Percentiles rank a stretch among this genome's conserved stretches.
Evolutionary conservation across 305 asterid genomes (phyloP).

Genomic region (Petunia hybrid): DNA sequence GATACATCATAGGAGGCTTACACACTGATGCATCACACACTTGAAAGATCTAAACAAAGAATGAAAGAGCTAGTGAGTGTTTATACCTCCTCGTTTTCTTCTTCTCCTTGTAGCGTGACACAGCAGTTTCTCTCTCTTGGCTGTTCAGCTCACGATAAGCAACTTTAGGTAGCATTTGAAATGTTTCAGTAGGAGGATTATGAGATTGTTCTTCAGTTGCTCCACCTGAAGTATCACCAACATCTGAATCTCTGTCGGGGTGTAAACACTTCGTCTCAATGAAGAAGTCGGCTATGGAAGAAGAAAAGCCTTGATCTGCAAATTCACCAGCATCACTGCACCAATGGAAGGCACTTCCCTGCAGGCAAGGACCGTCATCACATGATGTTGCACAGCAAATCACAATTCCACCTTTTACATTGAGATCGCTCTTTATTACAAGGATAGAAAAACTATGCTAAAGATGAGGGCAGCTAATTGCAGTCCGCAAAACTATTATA

Average conservation of each 20-base stretch:
- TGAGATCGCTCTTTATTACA: slow-evolving; percentile 1
- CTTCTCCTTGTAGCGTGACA: slow-evolving; percentile 90
- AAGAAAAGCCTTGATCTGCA: slow-evolving; percentile 54
- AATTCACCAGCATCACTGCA: slow-evolving; percentile 43
- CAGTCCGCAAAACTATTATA: neutral
- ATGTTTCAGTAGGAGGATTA: slow-evolving; percentile 47
- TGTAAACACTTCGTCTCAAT: slow-evolving; percentile 61
- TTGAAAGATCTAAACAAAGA: neutral
- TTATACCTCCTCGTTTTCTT: slow-evolving; percentile 88
- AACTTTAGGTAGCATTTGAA: slow-evolving; percentile 48
- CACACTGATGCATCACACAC: neutral
- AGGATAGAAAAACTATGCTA: neutral
- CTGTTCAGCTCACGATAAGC: slow-evolving; percentile 68
- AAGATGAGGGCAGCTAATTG: slow-evolving; percentile 8
- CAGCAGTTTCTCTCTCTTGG: slow-evolving; percentile 84
- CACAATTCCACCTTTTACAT: neutral
- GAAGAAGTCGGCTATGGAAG: slow-evolving; percentile 47
- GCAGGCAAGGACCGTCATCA: slow-evolving; percentile 42
- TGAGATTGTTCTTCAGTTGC: slow-evolving; percentile 55
- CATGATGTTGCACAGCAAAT: neutral
- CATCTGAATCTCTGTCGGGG: slow-evolving; percentile 72
- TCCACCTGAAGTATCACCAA: slow-evolving; percentile 47
- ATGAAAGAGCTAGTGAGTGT: neutral
- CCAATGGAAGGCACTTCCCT: slow-evolving; percentile 57
- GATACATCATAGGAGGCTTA: neutral